Evolutionary conservation across 1,139 yeast genomes (phyloP).

Genomic region (Geotrichum fermentans): DNA sequence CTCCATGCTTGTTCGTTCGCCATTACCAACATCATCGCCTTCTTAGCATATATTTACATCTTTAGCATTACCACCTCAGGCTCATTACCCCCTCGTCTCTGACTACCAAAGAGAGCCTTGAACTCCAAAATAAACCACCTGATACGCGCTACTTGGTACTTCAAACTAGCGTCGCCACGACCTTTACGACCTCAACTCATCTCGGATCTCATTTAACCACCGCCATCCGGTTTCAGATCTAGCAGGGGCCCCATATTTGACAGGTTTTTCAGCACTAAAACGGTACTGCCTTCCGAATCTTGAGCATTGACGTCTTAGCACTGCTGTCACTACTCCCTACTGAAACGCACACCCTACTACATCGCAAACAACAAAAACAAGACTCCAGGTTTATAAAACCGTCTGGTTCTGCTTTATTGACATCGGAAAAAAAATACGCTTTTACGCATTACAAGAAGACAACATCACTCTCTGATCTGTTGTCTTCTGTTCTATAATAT

Average conservation of each 20-base stretch:
- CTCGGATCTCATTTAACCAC: not conserved
- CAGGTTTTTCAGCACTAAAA: too few species aligned
- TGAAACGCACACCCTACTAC: too few species aligned
- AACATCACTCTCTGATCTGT: not conserved
- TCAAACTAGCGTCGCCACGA: too few species aligned
- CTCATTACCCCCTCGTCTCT: too few species aligned
- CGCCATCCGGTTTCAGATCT: not conserved
- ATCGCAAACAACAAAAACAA: not conserved
- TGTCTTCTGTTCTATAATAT: conserved; percentile 1
- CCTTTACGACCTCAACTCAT: not conserved
- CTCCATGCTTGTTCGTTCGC: too few species aligned
- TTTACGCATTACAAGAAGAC: conserved; percentile 4
- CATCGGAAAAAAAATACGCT: too few species aligned
- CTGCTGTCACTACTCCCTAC: too few species aligned
- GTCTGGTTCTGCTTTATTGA: not conserved
- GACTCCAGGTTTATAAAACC: not conserved
- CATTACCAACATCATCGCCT: not conserved
- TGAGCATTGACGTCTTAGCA: too few species aligned
- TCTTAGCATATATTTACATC: not conserved
- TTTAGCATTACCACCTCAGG: not conserved
- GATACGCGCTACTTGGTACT: too few species aligned
- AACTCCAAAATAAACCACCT: too few species aligned
- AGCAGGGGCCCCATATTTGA: not conserved
- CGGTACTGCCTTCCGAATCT: too few species aligned
- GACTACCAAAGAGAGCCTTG: too few species aligned